Percentiles rank a stretch among this genome's conserved stretches.
Evolutionary conservation across 371 early-diverging fungal species (phyloP).

Genomic region (Blakeslea trispora): DNA sequence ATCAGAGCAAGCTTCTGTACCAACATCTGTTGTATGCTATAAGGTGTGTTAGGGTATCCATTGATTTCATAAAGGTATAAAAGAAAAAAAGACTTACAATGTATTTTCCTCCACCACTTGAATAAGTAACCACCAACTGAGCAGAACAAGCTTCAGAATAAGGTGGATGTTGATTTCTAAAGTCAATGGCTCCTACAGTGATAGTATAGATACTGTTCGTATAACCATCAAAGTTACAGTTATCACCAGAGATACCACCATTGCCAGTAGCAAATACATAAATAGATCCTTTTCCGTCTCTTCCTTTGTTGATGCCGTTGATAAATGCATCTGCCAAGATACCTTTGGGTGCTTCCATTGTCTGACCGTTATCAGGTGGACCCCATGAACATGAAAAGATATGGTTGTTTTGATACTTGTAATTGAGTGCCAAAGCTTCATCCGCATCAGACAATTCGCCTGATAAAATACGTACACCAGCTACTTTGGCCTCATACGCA

Average conservation of each 20-base stretch:
- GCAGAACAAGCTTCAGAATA: conserved; percentile 94
- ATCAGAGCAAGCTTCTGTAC: conserved; percentile 68
- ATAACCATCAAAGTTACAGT: conserved; percentile 97
- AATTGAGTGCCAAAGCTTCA: conserved; percentile 90
- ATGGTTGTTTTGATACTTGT: conserved; percentile 81
- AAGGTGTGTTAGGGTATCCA: too few species aligned
- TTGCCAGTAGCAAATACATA: conserved; percentile 97
- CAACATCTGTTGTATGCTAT: conserved; percentile 86
- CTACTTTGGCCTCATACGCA: conserved; percentile 85
- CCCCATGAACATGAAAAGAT: conserved; percentile 97
- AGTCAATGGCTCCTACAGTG: conserved; percentile 90
- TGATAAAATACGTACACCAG: conserved; percentile 92
- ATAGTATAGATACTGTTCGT: conserved; percentile 95
- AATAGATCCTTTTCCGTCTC: conserved; percentile 84
- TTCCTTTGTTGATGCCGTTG: conserved; percentile 84
- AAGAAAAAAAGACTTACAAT: conserved; percentile 61
- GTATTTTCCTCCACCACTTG: conserved; percentile 72
- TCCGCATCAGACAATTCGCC: conserved; percentile 85
- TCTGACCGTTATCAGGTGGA: conserved; percentile 88
- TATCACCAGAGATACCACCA: conserved; percentile 81
- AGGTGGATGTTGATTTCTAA: conserved; percentile 69
- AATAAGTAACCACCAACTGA: conserved; percentile 86
- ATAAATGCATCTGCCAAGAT: conserved; percentile 79
- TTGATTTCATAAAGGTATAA: neutral
- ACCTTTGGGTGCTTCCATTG: conserved; percentile 86